phyloP scores from a whole-genome alignment of 805 yeast species.

The Candida gorgasii region DNA sequence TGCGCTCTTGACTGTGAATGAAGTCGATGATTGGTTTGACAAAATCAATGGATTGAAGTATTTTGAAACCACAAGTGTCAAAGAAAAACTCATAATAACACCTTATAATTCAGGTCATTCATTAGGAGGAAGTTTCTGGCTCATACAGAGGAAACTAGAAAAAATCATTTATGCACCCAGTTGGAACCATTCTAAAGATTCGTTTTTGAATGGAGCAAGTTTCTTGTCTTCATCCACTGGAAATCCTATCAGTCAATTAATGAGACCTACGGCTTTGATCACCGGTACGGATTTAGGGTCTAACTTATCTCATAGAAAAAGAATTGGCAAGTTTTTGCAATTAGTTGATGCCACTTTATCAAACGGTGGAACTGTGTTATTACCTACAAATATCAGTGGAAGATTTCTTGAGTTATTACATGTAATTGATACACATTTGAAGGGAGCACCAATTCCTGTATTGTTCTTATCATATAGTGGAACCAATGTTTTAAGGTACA shows the following conservation, averaged over 20 bases:
- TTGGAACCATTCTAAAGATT: slow-evolving; percentile 93
- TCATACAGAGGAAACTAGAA: slow-evolving; percentile 69
- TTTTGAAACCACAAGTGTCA: slow-evolving; percentile 68
- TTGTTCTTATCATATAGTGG: slow-evolving; percentile 77
- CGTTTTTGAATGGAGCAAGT: slow-evolving; percentile 59
- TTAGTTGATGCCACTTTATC: slow-evolving; percentile 65
- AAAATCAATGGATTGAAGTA: slow-evolving; percentile 68
- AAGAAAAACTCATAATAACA: slow-evolving; percentile 65
- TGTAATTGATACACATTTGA: slow-evolving; percentile 66
- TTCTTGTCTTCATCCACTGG: slow-evolving; percentile 45
- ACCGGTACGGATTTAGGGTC: slow-evolving; percentile 74
- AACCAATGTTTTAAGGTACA: slow-evolving; percentile 73
- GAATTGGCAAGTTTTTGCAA: slow-evolving; percentile 63
- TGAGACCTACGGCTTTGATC: slow-evolving; percentile 80
- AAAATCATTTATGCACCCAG: slow-evolving; percentile 84
- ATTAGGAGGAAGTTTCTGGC: slow-evolving; percentile 92
- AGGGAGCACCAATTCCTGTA: slow-evolving; percentile 65
- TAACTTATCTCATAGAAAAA: slow-evolving; percentile 55
- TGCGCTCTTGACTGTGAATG: slow-evolving; percentile 62
- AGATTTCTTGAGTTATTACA: slow-evolving; percentile 79
- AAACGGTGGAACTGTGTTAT: slow-evolving; percentile 75
- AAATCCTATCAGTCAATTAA: slow-evolving; percentile 59
- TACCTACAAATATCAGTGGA: slow-evolving; percentile 82
- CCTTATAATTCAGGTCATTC: slow-evolving; percentile 92
- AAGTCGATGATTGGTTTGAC: slow-evolving; percentile 81